phyloP scores from a whole-genome alignment of 768 basidiomycete genomes.

The Lentinula sp. region DNA sequence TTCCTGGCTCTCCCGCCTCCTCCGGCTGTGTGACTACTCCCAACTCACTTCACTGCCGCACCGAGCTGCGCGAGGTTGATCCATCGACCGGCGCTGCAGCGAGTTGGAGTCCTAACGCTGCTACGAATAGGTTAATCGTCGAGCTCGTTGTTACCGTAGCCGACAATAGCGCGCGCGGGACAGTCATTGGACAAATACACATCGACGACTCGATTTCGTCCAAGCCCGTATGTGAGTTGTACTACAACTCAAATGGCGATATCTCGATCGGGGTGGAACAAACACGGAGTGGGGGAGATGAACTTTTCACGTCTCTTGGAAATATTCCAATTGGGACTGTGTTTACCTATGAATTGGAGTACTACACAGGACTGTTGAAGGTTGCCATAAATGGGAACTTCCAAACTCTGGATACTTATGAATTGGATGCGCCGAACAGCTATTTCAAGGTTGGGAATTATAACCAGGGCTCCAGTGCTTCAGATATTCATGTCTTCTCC shows the following conservation, averaged over 20 bases:
- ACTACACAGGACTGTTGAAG: not conserved
- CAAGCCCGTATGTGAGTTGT: constrained; percentile 2
- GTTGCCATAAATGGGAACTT: constrained; percentile 1
- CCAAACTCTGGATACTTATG: not conserved
- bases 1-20: not conserved
- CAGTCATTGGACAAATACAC: constrained; percentile 1
- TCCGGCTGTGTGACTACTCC: not conserved
- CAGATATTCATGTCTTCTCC: not conserved
- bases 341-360: constrained; percentile 2
- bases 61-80: not conserved
- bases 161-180: not conserved
- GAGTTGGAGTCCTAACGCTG: constrained; percentile 1
- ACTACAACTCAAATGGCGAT: constrained; percentile 1
- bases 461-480: not conserved
- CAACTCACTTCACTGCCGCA: not conserved
- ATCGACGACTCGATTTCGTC: not conserved
- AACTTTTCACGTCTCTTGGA: not conserved
- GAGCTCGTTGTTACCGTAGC: not conserved
- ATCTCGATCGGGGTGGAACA: constrained; percentile 3
- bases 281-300: not conserved
- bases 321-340: constrained; percentile 1
- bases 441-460: constrained; percentile 4
- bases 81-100: not conserved
- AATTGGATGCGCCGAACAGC: constrained; percentile 3
- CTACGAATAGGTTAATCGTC: not conserved